Conservation (phyloP, 2,329 filamentous ascomycete genomes). For the Beauveria asiatica region DNA sequence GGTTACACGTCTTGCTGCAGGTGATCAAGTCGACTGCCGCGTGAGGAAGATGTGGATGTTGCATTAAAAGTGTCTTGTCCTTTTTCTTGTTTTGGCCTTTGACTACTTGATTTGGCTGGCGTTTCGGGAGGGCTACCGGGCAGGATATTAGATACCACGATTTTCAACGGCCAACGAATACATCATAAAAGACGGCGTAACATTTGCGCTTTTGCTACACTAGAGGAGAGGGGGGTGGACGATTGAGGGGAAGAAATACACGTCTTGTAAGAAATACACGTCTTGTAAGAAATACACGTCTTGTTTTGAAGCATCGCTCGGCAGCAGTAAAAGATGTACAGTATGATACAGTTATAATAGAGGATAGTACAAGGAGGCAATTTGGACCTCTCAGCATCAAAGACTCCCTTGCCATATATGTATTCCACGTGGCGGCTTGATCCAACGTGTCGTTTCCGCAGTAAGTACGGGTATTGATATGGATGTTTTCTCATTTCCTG, state of each 20-base stretch:
- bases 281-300: not conserved
- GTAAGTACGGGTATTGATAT: not conserved
- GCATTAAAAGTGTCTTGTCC: not conserved
- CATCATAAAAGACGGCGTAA: not conserved
- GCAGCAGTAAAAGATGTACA: not conserved
- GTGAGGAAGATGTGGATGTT: slow-evolving; percentile 13
- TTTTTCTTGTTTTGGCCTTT: not conserved
- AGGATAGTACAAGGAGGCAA: slow-evolving; percentile 1
- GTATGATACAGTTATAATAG: slow-evolving; percentile 5
- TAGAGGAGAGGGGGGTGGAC: not conserved
- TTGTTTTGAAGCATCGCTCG: slow-evolving; percentile 2
- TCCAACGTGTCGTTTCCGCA: not conserved
- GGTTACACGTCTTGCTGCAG: slow-evolving; percentile 33
- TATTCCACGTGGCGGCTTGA: not conserved
- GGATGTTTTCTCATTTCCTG: slow-evolving; percentile 18
- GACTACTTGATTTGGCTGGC: not conserved
- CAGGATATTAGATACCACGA: slow-evolving; percentile 1
- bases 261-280: too few species aligned
- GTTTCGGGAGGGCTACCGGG: not conserved
- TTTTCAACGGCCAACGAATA: not conserved
- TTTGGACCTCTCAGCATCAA: not conserved
- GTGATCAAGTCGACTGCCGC: slow-evolving; percentile 20
- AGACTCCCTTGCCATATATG: not conserved
- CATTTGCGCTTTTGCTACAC: not conserved
- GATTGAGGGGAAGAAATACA: not conserved